Evolutionary conservation across 495 filamentous ascomycete genomes (phyloP), one percentile per base, ranked within the genome.

Genomic region (Mytilinidion resinicola): DNA sequence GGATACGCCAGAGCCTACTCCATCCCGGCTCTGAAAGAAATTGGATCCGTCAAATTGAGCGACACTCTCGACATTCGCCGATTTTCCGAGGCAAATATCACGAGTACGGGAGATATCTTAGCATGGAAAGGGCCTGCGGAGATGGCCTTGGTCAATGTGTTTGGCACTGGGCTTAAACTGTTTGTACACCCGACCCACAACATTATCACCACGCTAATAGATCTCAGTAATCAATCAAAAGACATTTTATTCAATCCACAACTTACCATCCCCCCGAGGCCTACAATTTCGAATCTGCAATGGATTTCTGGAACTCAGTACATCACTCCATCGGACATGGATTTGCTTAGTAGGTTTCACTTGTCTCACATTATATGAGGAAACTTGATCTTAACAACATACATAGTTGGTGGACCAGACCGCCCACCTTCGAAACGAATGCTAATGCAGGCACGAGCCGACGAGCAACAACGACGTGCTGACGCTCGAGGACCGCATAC

Each of bases 221-320:
- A 38, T 11, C 21, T 55, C 48, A 82, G 78, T 55, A 69, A 68
- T 37, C 71, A 66, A 25, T 81, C 81, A 6, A 77, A 81, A 41
- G 93, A 97, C 68, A 83, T 75, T 30, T 76, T 97, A 3, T 84
- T 86, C 72, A 95, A 96, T 60, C 81, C 86, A 4, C 75, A 85
- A 58, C 80, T 85, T 12, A 64, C 79, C 12, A 77, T 86, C 14
- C 93, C 92, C 3, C 78, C 88, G 12, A 81, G 93, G 34, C 95
- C 93, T n/a, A 96, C 91, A 1, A 98, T 98, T 47, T 91, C 88
- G 9, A 96, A 93, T 61, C 68, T 98, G 19, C 89, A 96, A 70
- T 98, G 93, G 93, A 89, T 98, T 39, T 85, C 91, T 0, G 95
- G 93, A 1, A 96, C 95, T 11, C 92, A 96, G 71, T 88, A 95